Evolutionary conservation across 2,329 filamentous ascomycete species (phyloP), one percentile per base, ranked within the genome.

Genomic region (Leptographium wingfieldii): DNA sequence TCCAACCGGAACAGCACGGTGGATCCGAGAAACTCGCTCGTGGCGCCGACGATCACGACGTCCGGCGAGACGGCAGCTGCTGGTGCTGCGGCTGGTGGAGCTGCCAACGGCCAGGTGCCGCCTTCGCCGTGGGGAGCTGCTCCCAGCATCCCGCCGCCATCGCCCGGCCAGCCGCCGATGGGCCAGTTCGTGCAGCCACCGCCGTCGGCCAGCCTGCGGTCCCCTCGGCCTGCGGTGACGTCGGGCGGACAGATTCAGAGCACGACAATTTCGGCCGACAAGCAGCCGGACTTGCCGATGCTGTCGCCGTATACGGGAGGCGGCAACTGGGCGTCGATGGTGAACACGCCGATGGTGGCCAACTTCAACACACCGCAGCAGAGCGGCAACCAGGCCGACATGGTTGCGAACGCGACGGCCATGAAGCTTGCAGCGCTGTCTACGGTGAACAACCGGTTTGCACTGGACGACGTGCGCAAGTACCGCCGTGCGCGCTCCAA

Each of bases 351-450:
- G 2, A 95, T 97, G 88, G 89, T 92, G 5, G 77, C 90, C 49
- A 92, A 86, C 65, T 99, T 97, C 73, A 86, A 81, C 64, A 49
- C 55, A 19, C 63, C 81, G 73, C 67, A 86, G 83, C 73, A 80
- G 65, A 56, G 60, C 46, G 74, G 74, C 48, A 78, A 77, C 55
- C 92, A 96, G 71, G 92, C 91, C 19, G 94, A 99, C 69, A 97
- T 97, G 92, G 88, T 99, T 61, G 94, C 94, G 61, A 99, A 97
- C 70, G 94, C 94, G 31, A 97, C 94, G 19, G 94, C 94, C 27
- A 99, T 99, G 94, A 99, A 99, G 73, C 82, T 99, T 57, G 94
- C 94, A 54, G 94, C 94, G 22, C 79, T 99, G 54, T 97, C 92
- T 5, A 99, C 94, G 3, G 94, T 99, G 56, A 99, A 97, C 77